Conservation (phyloP, 768 basidiomycete genomes). For the Termitomyces sp. region DNA sequence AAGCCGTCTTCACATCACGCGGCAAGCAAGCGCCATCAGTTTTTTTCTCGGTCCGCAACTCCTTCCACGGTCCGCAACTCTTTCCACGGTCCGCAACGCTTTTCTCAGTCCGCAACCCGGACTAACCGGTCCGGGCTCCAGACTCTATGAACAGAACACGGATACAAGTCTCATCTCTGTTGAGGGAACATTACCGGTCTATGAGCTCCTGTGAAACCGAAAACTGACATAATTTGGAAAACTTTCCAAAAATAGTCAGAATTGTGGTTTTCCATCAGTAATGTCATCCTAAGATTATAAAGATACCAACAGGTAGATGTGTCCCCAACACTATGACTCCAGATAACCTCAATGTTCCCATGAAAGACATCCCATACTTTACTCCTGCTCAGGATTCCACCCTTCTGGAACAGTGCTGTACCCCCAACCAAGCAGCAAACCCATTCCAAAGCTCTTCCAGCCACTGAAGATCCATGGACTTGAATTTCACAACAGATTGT, state of each 20-base stretch:
- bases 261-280: neutral
- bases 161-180: too few species aligned
- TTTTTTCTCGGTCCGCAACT: too few species aligned
- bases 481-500: constrained; percentile 54
- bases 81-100: too few species aligned
- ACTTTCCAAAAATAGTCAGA: neutral
- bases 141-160: too few species aligned
- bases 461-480: constrained; percentile 52
- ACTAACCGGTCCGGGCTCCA: too few species aligned
- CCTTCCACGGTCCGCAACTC: too few species aligned
- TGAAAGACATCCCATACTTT: constrained; percentile 29
- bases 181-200: too few species aligned
- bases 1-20: too few species aligned
- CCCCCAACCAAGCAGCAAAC: constrained; percentile 34
- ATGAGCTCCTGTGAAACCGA: too few species aligned
- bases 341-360: constrained; percentile 16
- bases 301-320: neutral
- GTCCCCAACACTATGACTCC: constrained; percentile 14
- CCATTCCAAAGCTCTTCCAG: constrained; percentile 42
- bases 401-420: constrained; percentile 41
- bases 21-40: too few species aligned
- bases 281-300: neutral
- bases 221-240: too few species aligned
- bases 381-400: constrained; percentile 40
- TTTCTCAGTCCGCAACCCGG: too few species aligned